A percentile compares a stretch with the other conserved stretches of the same genome.
Evolutionary conservation across 2,329 filamentous ascomycete genomes (phyloP).

Genomic region (Fusarium sp.): DNA sequence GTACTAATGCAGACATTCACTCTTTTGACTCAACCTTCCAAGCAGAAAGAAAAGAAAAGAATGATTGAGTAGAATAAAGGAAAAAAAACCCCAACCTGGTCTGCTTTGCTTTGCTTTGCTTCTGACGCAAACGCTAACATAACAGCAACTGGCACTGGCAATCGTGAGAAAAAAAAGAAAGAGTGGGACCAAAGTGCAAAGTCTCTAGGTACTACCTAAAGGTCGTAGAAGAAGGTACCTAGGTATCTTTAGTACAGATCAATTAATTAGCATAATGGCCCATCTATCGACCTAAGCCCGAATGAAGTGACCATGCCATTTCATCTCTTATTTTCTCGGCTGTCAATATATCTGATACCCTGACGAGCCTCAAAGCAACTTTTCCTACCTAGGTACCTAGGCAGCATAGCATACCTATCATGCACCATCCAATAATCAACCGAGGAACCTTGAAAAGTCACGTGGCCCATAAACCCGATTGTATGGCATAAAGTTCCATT

Average conservation of each 20-base stretch:
- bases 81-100: slow-evolving; percentile 7
- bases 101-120: slow-evolving; percentile 26
- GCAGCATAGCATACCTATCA: not conserved
- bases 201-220: not conserved
- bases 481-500: not conserved
- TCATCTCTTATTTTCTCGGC: not conserved
- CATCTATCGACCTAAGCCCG: not conserved
- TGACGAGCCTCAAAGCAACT: not conserved
- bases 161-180: slow-evolving; percentile 31
- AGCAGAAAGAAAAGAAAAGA: slow-evolving; percentile 16
- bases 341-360: not conserved
- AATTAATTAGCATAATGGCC: not conserved
- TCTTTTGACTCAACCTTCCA: not conserved
- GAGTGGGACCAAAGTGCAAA: slow-evolving; percentile 35
- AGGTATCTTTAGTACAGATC: not conserved
- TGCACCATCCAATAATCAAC: not conserved
- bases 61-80: slow-evolving; percentile 23
- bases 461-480: slow-evolving; percentile 1
- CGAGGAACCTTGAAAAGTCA: not conserved
- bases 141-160: slow-evolving; percentile 21
- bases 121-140: slow-evolving; percentile 35
- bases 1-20: not conserved
- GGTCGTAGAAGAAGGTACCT: not conserved
- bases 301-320: not conserved
- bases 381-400: not conserved